Evolutionary conservation across 2,329 filamentous ascomycete genomes (phyloP), one percentile per base, ranked within the genome.

Genomic region (Aspergillus novoparasiticus): DNA sequence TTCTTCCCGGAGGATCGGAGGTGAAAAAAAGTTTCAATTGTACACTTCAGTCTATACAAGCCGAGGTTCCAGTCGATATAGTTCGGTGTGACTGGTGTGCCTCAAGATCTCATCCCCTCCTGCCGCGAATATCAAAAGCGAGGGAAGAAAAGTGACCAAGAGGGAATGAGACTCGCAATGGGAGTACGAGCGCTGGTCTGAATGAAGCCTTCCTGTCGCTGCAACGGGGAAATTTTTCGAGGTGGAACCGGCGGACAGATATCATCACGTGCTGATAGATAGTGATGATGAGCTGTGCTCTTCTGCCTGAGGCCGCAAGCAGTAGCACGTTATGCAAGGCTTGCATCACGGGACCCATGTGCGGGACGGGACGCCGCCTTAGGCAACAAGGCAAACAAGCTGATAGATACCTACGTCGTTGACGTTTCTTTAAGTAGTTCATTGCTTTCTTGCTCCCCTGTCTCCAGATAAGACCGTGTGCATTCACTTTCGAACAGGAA

Each of bases 251-350:
- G 59, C 66, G 68, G 69, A 66, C 65, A 68, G 64, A 65, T 79
- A 79, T 78, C 77, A 60, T 75, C 77, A 79, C 77, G 77, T 79
- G 77, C 59, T 70, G 77, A 79, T 79, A 78, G 61, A 19, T 36
- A 5, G 6, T 28, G 14, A 11, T 8, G 46, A 30, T 23, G 21
- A 16, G 16, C 14, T 10, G 16, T 28, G 28, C n/a, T 3, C n/a
- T 2, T 30, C 19, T 57, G 67, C 71, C 72, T 73, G 45, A 72
- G 72, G 71, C 62, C 39, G 8, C 11, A 32, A 0, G 6, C 11
- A 30, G 36, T 46, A 43, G 30, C 43, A 46, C 41, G 54, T 57
- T 36, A 34, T 28, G 32, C 41, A 41, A 57, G 39, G 57, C n/a
- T 14, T 48, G 23, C 57, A 48, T 64, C 64, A 64, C 57, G 57